These are phyloP conservation scores for Emericellopsis cladophorae DNA, from an alignment of 2,329 filamentous ascomycete species.

Conservation along the genomic window DNA sequence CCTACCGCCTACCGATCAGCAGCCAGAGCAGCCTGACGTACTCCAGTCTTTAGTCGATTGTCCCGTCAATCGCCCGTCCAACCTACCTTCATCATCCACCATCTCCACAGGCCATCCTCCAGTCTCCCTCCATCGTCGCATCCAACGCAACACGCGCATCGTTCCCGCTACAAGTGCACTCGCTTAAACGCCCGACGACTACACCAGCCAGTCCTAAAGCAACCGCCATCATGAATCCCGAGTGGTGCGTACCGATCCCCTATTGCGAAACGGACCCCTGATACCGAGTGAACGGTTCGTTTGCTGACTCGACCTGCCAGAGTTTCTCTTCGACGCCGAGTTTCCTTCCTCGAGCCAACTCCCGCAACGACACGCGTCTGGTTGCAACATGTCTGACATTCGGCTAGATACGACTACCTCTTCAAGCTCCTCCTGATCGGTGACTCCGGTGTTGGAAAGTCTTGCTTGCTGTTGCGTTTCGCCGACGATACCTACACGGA, in stretches of 20 bases:
- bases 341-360: too few relatives aligned
- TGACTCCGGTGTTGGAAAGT: constrained; percentile 99
- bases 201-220: constrained; percentile 1
- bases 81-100: constrained; percentile 4
- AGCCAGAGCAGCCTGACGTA: constrained; percentile 3
- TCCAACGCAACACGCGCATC: too few relatives aligned
- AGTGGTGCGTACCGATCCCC: constrained; percentile 52
- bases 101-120: constrained; percentile 2
- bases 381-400: constrained; percentile 9
- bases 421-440: constrained; percentile 99
- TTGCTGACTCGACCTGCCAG: constrained; percentile 4
- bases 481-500: constrained; percentile 99
- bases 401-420: constrained; percentile 93
- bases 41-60: not conserved
- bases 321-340: not conserved
- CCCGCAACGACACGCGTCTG: not conserved
- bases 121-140: constrained; percentile 1
- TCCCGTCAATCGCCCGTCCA: not conserved
- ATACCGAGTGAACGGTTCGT: not conserved
- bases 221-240: constrained; percentile 68
- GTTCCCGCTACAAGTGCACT: not conserved
- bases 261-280: constrained; percentile 9
- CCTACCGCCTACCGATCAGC: constrained; percentile 2
- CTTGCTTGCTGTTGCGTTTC: constrained; percentile 92
- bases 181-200: constrained; percentile 1